These are phyloP conservation scores for Capsicum chinense DNA, from an alignment of 257 asterid species.

Conservation along the genomic window DNA sequence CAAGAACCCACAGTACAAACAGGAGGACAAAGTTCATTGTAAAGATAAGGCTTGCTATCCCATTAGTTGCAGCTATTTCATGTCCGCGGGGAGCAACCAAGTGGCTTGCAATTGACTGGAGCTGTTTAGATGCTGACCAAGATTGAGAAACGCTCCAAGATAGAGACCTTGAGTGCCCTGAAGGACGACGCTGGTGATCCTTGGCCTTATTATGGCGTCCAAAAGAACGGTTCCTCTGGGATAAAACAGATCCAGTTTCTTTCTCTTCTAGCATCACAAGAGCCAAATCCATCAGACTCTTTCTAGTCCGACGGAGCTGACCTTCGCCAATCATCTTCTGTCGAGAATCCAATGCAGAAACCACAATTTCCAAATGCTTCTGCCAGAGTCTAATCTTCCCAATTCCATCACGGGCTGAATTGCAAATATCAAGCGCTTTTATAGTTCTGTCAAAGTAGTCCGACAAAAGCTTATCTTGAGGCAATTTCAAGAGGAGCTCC, in stretches of 20 bases:
- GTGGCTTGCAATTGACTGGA: slow-evolving; percentile 69
- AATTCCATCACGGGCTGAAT: slow-evolving; percentile 87
- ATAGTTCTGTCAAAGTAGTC: slow-evolving; percentile 78
- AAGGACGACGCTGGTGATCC: slow-evolving; percentile 53
- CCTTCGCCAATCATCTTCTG: slow-evolving; percentile 63
- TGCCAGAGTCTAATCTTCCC: slow-evolving; percentile 81
- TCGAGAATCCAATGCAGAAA: slow-evolving; percentile 56
- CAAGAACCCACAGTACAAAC: slow-evolving; percentile 86
- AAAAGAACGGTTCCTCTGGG: slow-evolving; percentile 75
- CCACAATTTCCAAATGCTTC: slow-evolving; percentile 72
- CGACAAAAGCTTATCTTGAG: slow-evolving; percentile 56
- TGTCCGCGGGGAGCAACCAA: slow-evolving; percentile 70
- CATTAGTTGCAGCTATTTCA: slow-evolving; percentile 66
- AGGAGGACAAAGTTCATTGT: slow-evolving; percentile 76
- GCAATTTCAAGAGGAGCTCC: slow-evolving; percentile 53
- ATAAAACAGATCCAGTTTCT: slow-evolving; percentile 62
- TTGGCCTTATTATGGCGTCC: slow-evolving; percentile 64
- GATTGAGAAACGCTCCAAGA: slow-evolving; percentile 93
- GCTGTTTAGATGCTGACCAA: slow-evolving; percentile 98
- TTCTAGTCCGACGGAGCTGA: slow-evolving; percentile 81
- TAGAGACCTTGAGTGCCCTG: slow-evolving; percentile 80
- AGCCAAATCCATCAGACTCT: slow-evolving; percentile 77
- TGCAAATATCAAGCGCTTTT: slow-evolving; percentile 87
- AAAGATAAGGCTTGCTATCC: slow-evolving; percentile 60
- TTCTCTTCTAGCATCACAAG: slow-evolving; percentile 80